Evolutionary conservation across 192 early-diverging fungal species (phyloP), one percentile per base, ranked within the genome.

Genomic region (Coemansia sp.): DNA sequence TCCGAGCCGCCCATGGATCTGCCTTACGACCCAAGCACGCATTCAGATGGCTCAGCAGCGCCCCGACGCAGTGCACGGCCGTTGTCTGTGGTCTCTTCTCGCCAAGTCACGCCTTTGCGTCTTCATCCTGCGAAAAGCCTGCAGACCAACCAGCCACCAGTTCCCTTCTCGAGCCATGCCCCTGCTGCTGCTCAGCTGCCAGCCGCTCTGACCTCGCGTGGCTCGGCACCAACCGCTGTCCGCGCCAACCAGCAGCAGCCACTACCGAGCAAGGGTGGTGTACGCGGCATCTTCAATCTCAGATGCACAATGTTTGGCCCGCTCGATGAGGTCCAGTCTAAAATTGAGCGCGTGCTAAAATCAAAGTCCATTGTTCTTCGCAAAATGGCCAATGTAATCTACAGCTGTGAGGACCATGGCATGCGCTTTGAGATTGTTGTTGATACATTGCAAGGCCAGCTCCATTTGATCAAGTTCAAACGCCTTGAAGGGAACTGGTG

Each of bases 381-480:
- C 58, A 63, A 72, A 50, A 78, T 66, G 66, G 62, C 62, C 7
- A 63, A 72, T 28, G 44, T 55, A 1, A 27, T 65, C 7, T 78
- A 78, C 56, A 71, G 62, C 53, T 78, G 76, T 22, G 65, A 78
- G 51, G 66, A 78, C 19, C 65, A 65, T 44, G 65, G 65, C 28
- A 32, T 78, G 34, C 70, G 67, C 7, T 78, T 78, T 51, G 76
- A 72, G 52, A 58, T 78, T 1, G 58, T 69, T 50, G 62, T 78
- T 14, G 76, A 78, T 30, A 64, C 62, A 4, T 66, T 72, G 12
- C 69, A 78, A 56, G 76, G 76, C 0, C 69, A 78, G 19, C 48
- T 78, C 25, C 76, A 78, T 50, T 72, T 70, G 14, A 69, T 78
- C 52, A 64, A 68, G 27, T 68, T 78, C 22, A 78, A 78, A 63